Evolutionary conservation across 192 early-diverging fungal species (phyloP).

Genomic region (Coemansia sp.): DNA sequence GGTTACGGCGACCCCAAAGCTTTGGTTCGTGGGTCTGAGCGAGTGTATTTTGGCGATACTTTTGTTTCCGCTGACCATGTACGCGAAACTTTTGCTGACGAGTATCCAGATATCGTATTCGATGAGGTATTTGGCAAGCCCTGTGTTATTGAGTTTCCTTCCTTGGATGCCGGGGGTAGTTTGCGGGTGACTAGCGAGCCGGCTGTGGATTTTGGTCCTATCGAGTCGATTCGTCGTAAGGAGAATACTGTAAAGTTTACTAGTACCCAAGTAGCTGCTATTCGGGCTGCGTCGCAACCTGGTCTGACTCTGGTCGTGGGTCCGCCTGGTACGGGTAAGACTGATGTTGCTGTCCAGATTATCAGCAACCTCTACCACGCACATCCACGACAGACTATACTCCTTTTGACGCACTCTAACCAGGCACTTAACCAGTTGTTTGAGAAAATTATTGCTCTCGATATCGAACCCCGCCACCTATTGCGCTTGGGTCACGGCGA

Average conservation of each 20-base stretch:
- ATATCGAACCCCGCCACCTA: slow-evolving; percentile 93
- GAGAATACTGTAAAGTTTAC: slow-evolving; percentile 86
- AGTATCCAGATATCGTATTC: slow-evolving; percentile 3
- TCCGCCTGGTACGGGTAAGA: slow-evolving; percentile 99
- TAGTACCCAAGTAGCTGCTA: slow-evolving; percentile 81
- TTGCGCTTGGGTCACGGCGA: slow-evolving; percentile 95
- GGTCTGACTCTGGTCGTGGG: slow-evolving; percentile 96
- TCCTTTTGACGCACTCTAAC: slow-evolving; percentile 95
- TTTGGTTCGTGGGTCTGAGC: slow-evolving; percentile 41
- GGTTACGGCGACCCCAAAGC: slow-evolving; percentile 95
- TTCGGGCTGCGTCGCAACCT: slow-evolving; percentile 80
- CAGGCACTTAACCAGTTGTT: slow-evolving; percentile 99
- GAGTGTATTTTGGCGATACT: slow-evolving; percentile 87
- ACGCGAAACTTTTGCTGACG: slow-evolving; percentile 63
- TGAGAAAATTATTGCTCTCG: slow-evolving; percentile 89
- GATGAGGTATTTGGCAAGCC: slow-evolving; percentile 49
- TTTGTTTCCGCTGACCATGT: slow-evolving; percentile 86
- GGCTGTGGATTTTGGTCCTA: slow-evolving; percentile 75
- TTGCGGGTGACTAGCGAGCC: slow-evolving; percentile 21
- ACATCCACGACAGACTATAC: slow-evolving; percentile 84
- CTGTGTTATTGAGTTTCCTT: slow-evolving; percentile 78
- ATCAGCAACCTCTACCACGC: slow-evolving; percentile 96
- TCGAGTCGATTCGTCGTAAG: slow-evolving; percentile 70
- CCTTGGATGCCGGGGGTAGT: slow-evolving; percentile 48
- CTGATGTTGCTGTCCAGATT: slow-evolving; percentile 96